Evolutionary conservation across 495 filamentous ascomycete species (phyloP).

Genomic region (Aspergillus coremiiformis): DNA sequence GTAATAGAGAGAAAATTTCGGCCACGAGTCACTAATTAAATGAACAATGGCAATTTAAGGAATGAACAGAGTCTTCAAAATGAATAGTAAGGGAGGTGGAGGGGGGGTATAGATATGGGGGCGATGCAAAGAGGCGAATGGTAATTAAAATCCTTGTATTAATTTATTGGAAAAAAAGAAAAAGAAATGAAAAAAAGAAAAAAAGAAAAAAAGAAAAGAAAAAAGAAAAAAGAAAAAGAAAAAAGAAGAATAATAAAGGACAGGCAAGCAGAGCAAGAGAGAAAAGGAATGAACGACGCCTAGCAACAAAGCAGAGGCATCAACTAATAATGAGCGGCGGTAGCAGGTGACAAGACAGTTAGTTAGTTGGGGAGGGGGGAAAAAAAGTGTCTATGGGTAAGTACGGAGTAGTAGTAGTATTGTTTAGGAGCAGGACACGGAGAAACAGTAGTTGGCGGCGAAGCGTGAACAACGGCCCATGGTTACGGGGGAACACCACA

Average conservation of each 20-base stretch:
- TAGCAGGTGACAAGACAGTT: background rate
- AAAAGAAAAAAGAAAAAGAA: background rate
- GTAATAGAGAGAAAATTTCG: background rate
- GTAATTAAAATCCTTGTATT: background rate
- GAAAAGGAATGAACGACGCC: slow-evolving; percentile 19
- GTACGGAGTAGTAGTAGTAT: slow-evolving; percentile 1
- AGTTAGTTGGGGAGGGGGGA: background rate
- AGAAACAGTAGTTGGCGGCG: slow-evolving; percentile 1
- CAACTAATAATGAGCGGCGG: slow-evolving; percentile 6
- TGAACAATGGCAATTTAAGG: background rate
- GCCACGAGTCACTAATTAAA: background rate
- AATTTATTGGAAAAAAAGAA: background rate
- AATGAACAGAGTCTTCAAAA: background rate
- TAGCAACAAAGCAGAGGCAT: slow-evolving; percentile 18
- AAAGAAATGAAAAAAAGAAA: background rate
- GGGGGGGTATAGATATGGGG: background rate
- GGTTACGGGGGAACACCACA: slow-evolving; percentile 4
- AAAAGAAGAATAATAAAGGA: no score
- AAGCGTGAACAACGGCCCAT: slow-evolving; percentile 14
- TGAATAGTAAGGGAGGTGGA: background rate
- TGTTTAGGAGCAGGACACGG: background rate
- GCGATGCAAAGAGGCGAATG: slow-evolving; percentile 2
- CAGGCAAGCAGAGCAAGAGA: no score
- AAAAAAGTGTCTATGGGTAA: background rate
- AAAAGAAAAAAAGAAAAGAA: background rate